Evolutionary conservation across 73 alveolate species (phyloP).

Genomic region (Tetrahymena borealis): DNA sequence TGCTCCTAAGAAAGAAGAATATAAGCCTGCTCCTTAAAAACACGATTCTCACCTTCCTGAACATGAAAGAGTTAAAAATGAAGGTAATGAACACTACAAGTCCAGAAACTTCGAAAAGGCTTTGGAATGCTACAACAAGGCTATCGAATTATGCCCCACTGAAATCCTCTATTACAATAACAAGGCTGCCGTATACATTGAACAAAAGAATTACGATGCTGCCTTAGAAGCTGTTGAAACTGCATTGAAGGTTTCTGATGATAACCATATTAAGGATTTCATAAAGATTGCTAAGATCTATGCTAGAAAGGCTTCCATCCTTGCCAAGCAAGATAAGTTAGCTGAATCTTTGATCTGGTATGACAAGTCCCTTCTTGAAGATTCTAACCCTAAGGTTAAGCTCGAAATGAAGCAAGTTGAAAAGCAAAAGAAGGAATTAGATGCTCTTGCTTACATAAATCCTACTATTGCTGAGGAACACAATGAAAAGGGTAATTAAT

Average conservation of each 20-base stretch:
- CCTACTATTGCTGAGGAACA: constrained; percentile 91
- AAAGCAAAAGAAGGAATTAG: constrained; percentile 65
- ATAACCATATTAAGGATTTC: constrained; percentile 2
- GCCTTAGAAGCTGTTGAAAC: constrained; percentile 75
- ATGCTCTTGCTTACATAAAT: constrained; percentile 65
- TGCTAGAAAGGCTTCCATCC: constrained; percentile 71
- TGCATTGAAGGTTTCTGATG: constrained; percentile 35
- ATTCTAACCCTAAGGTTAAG: constrained; percentile 59
- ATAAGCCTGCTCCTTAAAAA: constrained; percentile 26
- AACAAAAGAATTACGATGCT: constrained; percentile 73
- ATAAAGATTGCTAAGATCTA: constrained; percentile 11
- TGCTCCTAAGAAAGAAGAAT: not conserved
- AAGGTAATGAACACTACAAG: constrained; percentile 85
- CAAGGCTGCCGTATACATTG: constrained; percentile 87
- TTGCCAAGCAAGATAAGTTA: constrained; percentile 28
- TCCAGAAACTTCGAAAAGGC: constrained; percentile 82
- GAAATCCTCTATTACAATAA: constrained; percentile 73
- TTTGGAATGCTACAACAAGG: constrained; percentile 72
- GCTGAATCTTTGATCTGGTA: constrained; percentile 67
- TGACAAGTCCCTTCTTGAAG: constrained; percentile 69
- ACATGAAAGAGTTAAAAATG: constrained; percentile 74
- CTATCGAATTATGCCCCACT: constrained; percentile 65
- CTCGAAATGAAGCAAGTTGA: constrained; percentile 71
- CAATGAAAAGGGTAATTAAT: constrained; percentile 73
- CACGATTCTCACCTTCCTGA: constrained; percentile 35